Percentiles rank a stretch among this genome's conserved stretches.
These are phyloP conservation scores for Forsythia viridissima DNA, from an alignment of 257 asterid species.

Conservation along the genomic window DNA sequence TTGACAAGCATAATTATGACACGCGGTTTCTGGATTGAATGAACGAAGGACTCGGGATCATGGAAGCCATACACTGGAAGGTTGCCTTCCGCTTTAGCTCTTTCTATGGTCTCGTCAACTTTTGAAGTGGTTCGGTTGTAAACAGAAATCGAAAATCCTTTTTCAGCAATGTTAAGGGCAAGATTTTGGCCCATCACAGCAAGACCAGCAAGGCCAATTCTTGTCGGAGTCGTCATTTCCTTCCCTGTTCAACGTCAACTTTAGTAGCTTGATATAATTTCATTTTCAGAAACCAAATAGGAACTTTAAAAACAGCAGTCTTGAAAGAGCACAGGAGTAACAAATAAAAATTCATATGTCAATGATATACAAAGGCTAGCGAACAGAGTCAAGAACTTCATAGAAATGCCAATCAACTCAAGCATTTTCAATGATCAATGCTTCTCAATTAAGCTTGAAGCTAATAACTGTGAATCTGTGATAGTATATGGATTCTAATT, in stretches of 20 bases:
- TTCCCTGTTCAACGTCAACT: conserved; percentile 22
- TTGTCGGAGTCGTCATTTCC: conserved; percentile 53
- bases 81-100: conserved; percentile 65
- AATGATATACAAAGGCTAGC: too few relatives aligned
- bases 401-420: neutral
- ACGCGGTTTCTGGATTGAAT: conserved; percentile 71
- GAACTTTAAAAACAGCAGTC: neutral
- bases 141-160: conserved; percentile 71
- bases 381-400: neutral
- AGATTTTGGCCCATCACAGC: conserved; percentile 88
- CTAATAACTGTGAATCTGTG: neutral
- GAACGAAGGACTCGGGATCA: conserved; percentile 62
- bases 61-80: conserved; percentile 68
- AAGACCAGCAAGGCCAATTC: conserved; percentile 77
- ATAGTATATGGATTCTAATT: too few relatives aligned
- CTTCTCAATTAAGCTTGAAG: neutral
- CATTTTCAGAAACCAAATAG: conserved; percentile 12
- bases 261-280: neutral
- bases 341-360: neutral
- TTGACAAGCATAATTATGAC: conserved; percentile 68
- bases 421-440: neutral
- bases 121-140: conserved; percentile 74
- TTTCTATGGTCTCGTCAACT: conserved; percentile 68
- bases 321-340: neutral
- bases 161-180: conserved; percentile 65